These are phyloP conservation scores for Acacia crassicarpa DNA, from an alignment of 306 rosid genomes.

Conservation along the genomic window DNA sequence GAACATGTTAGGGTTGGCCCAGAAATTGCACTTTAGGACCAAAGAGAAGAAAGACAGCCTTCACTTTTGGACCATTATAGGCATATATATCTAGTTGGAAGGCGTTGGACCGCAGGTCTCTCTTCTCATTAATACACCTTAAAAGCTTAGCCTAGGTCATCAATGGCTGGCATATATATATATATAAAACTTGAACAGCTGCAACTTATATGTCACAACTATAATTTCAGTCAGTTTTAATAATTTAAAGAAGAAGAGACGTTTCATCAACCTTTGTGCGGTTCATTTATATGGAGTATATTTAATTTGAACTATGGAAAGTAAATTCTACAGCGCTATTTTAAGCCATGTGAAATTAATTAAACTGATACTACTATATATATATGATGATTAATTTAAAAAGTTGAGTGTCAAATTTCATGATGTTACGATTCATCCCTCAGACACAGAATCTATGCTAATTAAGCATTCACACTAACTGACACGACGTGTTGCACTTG, in stretches of 20 bases:
- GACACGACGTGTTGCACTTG: background rate
- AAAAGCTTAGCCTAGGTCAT: background rate
- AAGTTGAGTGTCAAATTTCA: background rate
- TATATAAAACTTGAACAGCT: background rate
- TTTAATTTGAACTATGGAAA: background rate
- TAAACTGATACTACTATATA: too few species aligned
- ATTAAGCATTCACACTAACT: background rate
- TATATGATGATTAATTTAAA: background rate
- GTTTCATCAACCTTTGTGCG: slow-evolving; percentile 8
- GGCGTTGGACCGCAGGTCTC: background rate
- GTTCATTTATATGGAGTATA: background rate
- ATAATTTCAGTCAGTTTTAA: background rate
- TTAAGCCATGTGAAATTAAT: background rate
- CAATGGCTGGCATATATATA: background rate
- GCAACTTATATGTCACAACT: background rate
- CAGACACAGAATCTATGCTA: background rate
- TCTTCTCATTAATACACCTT: background rate
- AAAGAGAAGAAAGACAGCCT: background rate
- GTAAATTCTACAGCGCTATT: background rate
- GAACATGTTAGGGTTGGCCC: slow-evolving; percentile 28
- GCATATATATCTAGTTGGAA: background rate
- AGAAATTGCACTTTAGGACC: background rate
- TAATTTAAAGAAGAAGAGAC: background rate
- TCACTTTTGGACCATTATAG: slow-evolving; percentile 1
- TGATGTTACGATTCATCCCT: background rate